Evolutionary conservation across 805 yeast species (phyloP), one percentile per base, ranked within the genome.

Genomic region (Yarrowia bubula): DNA sequence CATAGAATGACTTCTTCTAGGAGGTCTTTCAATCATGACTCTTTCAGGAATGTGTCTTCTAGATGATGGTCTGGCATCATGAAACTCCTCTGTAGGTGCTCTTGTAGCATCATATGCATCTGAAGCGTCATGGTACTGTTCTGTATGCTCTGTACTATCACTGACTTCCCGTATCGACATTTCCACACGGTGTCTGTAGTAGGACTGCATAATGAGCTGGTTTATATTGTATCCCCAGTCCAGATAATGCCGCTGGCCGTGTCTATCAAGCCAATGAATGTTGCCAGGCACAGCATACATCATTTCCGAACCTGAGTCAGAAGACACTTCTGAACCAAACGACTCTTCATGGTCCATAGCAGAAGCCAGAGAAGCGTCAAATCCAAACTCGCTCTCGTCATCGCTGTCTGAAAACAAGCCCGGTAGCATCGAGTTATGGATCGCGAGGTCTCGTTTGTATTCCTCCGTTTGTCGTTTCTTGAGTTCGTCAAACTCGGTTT

Each of bases 351-450:
- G 32, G 33, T 51, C 44, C n/a, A 51, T n/a, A 28, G 44, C 44
- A n/a, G 60, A 28, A 8, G 44, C 37, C 11, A 51, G 35, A 8
- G 60, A 51, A 5, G 44, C 44, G 35, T 51, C 60, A 35, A 28
- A 28, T 10, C 17, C 50, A 42, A 43, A 33, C 4, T 57, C 63
- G 32, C 43, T 32, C 18, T 43, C 50, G 3, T 57, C 50, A 3
- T 57, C 63, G 35, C 22, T n/a, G 13, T 57, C 63, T 3, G 41
- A 18, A 33, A 58, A 58, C 17, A 58, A 43, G 5, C 64, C 64
- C 3, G 64, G 64, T 7, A 58, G 17, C 51, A 58, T 32, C 18
- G 14, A 10, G 37, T 35, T 58, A 51, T 58, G 64, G 3, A 58
- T 43, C 10, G 32, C 3, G 14, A 58, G 22, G 11, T 58, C 64